Percentiles rank a stretch among this genome's conserved stretches.
Conservation (phyloP, 371 early-diverging fungal species). For the Circinella minor region DNA sequence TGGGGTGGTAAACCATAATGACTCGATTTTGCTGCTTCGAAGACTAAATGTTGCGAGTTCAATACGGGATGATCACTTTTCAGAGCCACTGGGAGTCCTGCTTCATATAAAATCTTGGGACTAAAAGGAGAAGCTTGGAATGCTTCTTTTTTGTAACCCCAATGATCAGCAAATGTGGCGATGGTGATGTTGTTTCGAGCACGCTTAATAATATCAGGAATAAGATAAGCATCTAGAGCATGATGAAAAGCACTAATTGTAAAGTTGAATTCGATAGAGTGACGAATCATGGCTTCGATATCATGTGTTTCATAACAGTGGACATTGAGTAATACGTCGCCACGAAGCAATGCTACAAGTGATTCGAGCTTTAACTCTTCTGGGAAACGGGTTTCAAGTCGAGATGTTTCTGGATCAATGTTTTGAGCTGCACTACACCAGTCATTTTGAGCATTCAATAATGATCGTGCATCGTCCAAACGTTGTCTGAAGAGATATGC, state of each 20-base stretch:
- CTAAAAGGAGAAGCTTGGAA: constrained; percentile 63
- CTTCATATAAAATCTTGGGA: constrained; percentile 65
- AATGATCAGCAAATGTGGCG: constrained; percentile 73
- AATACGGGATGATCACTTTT: constrained; percentile 81
- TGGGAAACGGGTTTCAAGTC: constrained; percentile 62
- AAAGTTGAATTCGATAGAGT: constrained; percentile 77
- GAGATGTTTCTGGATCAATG: constrained; percentile 11
- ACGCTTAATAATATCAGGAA: constrained; percentile 69
- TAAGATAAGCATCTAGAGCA: constrained; percentile 78
- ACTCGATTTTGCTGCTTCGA: constrained; percentile 74
- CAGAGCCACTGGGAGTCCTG: constrained; percentile 71
- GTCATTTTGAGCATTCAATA: constrained; percentile 68
- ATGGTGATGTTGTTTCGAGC: constrained; percentile 56
- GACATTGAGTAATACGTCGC: constrained; percentile 73
- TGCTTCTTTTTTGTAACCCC: constrained; percentile 81
- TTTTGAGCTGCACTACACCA: constrained; percentile 74
- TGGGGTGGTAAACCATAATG: constrained; percentile 70
- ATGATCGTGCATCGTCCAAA: constrained; percentile 60
- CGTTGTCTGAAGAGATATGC: constrained; percentile 72
- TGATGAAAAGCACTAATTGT: constrained; percentile 83
- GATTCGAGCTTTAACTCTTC: constrained; percentile 65
- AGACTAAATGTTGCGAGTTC: constrained; percentile 71
- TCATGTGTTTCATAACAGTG: constrained; percentile 79
- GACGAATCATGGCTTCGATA: constrained; percentile 76
- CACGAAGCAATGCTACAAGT: constrained; percentile 70